Conservation (phyloP, 139 green algal species). For the Coccomyxa sp. region DNA sequence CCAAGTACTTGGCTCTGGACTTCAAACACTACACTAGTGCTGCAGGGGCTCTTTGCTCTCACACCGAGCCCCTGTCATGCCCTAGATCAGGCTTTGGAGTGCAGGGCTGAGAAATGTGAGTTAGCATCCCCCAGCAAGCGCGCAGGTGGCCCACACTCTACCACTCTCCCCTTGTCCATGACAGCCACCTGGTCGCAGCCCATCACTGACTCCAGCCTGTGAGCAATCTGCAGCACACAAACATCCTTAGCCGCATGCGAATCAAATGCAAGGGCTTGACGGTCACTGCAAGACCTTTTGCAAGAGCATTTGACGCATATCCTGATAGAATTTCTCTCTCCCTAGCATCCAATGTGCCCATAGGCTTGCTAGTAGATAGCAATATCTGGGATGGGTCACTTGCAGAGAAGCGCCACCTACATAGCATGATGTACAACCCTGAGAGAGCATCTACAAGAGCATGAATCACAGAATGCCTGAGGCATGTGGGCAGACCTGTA, state of each 20-base stretch:
- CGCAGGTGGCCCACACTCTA: slow-evolving; percentile 42
- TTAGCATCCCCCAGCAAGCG: slow-evolving; percentile 23
- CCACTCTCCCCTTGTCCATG: slow-evolving; percentile 54
- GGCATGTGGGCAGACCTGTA: slow-evolving; percentile 28
- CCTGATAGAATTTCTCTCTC: background rate
- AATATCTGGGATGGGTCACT: background rate
- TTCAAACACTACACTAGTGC: too few species aligned
- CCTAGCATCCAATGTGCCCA: background rate
- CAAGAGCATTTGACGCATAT: background rate
- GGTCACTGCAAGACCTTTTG: too few species aligned
- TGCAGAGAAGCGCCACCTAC: background rate
- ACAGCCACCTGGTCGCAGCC: slow-evolving; percentile 51
- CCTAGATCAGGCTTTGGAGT: too few species aligned
- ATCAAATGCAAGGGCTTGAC: background rate
- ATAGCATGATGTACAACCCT: too few species aligned
- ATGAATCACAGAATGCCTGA: background rate
- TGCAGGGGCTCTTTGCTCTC: too few species aligned
- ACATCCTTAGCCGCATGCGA: too few species aligned
- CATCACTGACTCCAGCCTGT: slow-evolving; percentile 46
- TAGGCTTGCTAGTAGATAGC: background rate
- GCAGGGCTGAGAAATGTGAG: slow-evolving; percentile 15
- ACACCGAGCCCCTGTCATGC: too few species aligned
- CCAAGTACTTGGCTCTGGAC: too few species aligned
- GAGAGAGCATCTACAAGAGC: background rate
- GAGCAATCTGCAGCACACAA: slow-evolving; percentile 41